Percentiles rank a stretch among this genome's conserved stretches.
Evolutionary conservation across 495 filamentous ascomycete species (phyloP).

Genomic region (Podospora pseudopauciseta): DNA sequence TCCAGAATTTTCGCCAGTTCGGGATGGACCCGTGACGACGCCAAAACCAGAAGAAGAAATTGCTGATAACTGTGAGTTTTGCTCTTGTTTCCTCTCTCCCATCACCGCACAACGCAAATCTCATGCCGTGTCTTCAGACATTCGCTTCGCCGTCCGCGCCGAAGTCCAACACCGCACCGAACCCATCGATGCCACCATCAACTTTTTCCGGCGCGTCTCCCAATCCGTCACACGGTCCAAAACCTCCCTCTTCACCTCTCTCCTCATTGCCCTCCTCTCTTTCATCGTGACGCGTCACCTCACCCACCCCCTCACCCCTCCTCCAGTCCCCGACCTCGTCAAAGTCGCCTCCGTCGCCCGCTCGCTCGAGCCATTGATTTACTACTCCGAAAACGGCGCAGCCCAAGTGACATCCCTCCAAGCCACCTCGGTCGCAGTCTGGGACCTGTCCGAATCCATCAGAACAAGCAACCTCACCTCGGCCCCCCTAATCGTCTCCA

Average conservation of each 20-base stretch:
- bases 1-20: slow-evolving; percentile 7
- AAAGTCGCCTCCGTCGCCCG: slow-evolving; percentile 84
- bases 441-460: slow-evolving; percentile 86
- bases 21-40: no score
- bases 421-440: slow-evolving; percentile 84
- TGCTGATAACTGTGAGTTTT: slow-evolving; percentile 37
- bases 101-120: background rate
- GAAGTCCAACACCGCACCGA: slow-evolving; percentile 86
- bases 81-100: slow-evolving; percentile 22
- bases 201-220: slow-evolving; percentile 56
- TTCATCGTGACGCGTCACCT: slow-evolving; percentile 60
- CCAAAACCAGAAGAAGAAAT: slow-evolving; percentile 12
- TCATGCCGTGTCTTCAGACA: slow-evolving; percentile 56
- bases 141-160: slow-evolving; percentile 78
- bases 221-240: slow-evolving; percentile 60
- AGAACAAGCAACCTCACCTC: slow-evolving; percentile 86
- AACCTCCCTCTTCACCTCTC: slow-evolving; percentile 55
- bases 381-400: slow-evolving; percentile 84
- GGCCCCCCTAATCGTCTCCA: slow-evolving; percentile 75
- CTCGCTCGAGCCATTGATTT: slow-evolving; percentile 86
- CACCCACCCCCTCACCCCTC: slow-evolving; percentile 60
- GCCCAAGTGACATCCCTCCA: slow-evolving; percentile 81
- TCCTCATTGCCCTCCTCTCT: slow-evolving; percentile 55
- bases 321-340: slow-evolving; percentile 78
- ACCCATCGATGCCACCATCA: slow-evolving; percentile 71